Evolutionary conservation across 306 rosid genomes (phyloP).

Genomic region (Lathyrus tuberosus): DNA sequence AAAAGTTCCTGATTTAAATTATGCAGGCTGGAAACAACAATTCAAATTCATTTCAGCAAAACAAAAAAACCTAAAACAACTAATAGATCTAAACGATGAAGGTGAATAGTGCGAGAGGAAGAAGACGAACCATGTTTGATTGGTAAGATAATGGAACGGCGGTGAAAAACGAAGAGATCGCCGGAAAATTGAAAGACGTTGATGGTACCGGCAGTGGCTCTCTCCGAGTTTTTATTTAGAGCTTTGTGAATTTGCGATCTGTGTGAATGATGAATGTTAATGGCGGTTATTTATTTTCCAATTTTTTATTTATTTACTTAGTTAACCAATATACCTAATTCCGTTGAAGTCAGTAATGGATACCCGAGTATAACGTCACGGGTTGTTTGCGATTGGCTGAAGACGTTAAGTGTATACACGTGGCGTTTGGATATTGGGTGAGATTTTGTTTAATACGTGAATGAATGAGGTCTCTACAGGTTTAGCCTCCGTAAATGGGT

Average conservation of each 20-base stretch:
- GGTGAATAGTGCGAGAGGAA: not conserved
- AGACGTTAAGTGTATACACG: slow-evolving; percentile 6
- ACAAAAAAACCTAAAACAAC: not conserved
- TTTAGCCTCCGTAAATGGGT: no score
- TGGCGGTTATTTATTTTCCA: slow-evolving; percentile 3
- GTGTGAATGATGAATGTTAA: not conserved
- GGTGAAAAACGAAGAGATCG: slow-evolving; percentile 36
- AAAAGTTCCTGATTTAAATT: not conserved
- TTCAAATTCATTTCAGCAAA: not conserved
- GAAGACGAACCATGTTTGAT: slow-evolving; percentile 42
- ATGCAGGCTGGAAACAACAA: not conserved
- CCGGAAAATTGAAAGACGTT: slow-evolving; percentile 40
- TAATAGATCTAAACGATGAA: slow-evolving; percentile 27
- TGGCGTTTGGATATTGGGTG: not conserved
- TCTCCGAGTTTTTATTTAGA: slow-evolving; percentile 37
- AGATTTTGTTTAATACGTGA: not conserved
- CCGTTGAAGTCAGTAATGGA: not conserved
- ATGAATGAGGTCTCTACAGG: no score
- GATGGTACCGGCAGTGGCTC: slow-evolving; percentile 38
- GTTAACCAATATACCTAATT: not conserved
- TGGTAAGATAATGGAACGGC: not conserved
- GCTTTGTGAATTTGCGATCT: not conserved
- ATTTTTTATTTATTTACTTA: slow-evolving; percentile 19
- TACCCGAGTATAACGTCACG: slow-evolving; percentile 48
- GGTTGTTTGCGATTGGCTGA: slow-evolving; percentile 41